Evolutionary conservation across 352 stramenopile genomes (phyloP).

Genomic region (Phytophthora podocarpi): DNA sequence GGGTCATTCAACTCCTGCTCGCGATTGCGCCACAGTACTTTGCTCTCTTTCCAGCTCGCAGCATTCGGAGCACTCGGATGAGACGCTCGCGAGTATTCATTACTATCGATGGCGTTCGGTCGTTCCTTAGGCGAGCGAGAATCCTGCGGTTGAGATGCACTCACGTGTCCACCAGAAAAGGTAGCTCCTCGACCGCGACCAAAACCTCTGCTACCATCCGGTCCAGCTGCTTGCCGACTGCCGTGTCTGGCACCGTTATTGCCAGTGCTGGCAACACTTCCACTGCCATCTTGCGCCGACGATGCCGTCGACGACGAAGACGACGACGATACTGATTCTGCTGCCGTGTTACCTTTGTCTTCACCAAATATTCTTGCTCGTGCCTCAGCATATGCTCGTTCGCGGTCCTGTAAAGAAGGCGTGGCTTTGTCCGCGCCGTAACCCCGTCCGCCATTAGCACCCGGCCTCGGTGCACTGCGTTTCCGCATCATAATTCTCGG

Average conservation of each 20-base stretch:
- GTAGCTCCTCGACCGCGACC: slow-evolving; percentile 17
- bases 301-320: slow-evolving; percentile 31
- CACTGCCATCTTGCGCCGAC: slow-evolving; percentile 14
- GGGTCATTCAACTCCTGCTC: slow-evolving; percentile 94
- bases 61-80: slow-evolving; percentile 36
- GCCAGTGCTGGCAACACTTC: neutral
- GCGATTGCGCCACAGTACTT: slow-evolving; percentile 94
- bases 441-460: slow-evolving; percentile 44
- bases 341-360: slow-evolving; percentile 34
- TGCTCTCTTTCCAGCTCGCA: slow-evolving; percentile 88
- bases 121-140: slow-evolving; percentile 21
- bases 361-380: slow-evolving; percentile 94
- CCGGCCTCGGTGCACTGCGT: slow-evolving; percentile 36
- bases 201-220: slow-evolving; percentile 62
- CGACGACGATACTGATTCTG: slow-evolving; percentile 31
- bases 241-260: slow-evolving; percentile 21
- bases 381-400: slow-evolving; percentile 94
- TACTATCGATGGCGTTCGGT: slow-evolving; percentile 10
- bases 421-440: slow-evolving; percentile 61
- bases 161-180: neutral
- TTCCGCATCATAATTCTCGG: slow-evolving; percentile 95
- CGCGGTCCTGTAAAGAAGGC: slow-evolving; percentile 90
- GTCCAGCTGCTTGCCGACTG: slow-evolving; percentile 55
- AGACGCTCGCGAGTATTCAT: slow-evolving; percentile 18
- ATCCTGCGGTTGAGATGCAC: slow-evolving; percentile 6